Base-by-base conservation (phyloP, 176 grass and related monocot species). In the Rhynchospora pubera region DNA sequence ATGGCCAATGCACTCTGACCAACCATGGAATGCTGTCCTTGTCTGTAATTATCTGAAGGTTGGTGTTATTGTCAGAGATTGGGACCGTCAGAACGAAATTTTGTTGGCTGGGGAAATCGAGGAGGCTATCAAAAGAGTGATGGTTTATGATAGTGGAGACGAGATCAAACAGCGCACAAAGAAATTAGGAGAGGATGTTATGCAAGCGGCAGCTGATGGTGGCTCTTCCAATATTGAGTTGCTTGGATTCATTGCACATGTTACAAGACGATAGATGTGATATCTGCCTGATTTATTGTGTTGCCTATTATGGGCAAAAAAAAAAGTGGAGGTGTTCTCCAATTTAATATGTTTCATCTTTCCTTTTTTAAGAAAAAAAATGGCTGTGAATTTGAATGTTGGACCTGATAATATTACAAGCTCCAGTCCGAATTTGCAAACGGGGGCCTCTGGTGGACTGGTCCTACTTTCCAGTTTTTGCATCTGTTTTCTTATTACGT, bases 1-100 rank as follows among this genome's bases (percentile, higher is more conserved):
- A 5, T 94, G 90, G 93, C 88, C 93, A 0, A 88, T 94, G 90
- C 87, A 88, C 80, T 88, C 84, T 11, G 93, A 92, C 81, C 90
- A 94, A 71, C 84, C 90, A 5, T 72, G 71, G 83, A 85, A 83
- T 62, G 86, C 87, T 2, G 82, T 85, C 75, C 16, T 91, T 7
- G 58, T 93, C 10, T 85, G 75, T 57, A 82, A 88, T 46, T 56
- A 84, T 85, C 57, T 89, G n/a, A 79, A 73, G 81, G 86, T 65
- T n/a, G 90, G 93, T 6, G 5, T 88, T 4, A 68, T 84, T 1
- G 85, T 86, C 16, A 50, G 84, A 32, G 73, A 87, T 0, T 95
- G 90, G 86, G 86, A 82, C 61, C 69, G 77, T 10, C 50, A 84
- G 21, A 19, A 4, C 0, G 76, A 87, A 8, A 47, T 87, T 60